Evolutionary conservation across 192 early-diverging fungal species (phyloP).

Genomic region (Haplosporangium gracile): DNA sequence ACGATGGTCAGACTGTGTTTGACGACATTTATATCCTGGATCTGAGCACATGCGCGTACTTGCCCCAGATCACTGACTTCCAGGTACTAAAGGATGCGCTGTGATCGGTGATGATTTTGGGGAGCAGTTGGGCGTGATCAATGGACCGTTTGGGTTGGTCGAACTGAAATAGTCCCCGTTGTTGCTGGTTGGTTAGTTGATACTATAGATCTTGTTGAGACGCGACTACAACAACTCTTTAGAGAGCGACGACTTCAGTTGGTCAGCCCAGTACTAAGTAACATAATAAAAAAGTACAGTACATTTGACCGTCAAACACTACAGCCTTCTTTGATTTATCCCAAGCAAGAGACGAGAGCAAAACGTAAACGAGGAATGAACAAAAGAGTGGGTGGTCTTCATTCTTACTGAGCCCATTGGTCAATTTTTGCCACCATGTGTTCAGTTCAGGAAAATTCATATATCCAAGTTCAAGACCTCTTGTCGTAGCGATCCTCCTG

Average conservation of each 20-base stretch:
- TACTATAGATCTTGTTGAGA: background rate
- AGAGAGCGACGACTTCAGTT: background rate
- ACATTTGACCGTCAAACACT: too few relatives aligned
- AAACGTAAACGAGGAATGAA: too few relatives aligned
- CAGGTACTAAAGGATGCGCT: slow-evolving; percentile 23
- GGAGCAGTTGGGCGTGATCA: background rate
- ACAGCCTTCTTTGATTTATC: too few relatives aligned
- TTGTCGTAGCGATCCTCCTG: too few relatives aligned
- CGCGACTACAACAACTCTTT: background rate
- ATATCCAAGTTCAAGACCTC: too few relatives aligned
- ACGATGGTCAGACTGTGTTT: slow-evolving; percentile 85
- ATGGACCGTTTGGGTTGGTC: background rate
- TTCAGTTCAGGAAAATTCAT: background rate
- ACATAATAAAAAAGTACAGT: background rate
- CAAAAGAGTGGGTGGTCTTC: too few relatives aligned
- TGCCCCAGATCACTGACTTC: slow-evolving; percentile 91
- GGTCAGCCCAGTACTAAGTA: background rate
- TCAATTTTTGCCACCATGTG: background rate
- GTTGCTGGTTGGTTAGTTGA: background rate
- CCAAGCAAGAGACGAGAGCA: too few relatives aligned
- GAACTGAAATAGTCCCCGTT: background rate
- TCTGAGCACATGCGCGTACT: slow-evolving; percentile 84
- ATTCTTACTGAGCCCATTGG: background rate
- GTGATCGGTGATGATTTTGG: background rate
- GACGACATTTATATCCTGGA: slow-evolving; percentile 88